Percentiles rank a stretch among this genome's conserved stretches.
These are phyloP conservation scores for Hysterium pulicare DNA, from an alignment of 2,329 filamentous ascomycete genomes.

Conservation along the genomic window DNA sequence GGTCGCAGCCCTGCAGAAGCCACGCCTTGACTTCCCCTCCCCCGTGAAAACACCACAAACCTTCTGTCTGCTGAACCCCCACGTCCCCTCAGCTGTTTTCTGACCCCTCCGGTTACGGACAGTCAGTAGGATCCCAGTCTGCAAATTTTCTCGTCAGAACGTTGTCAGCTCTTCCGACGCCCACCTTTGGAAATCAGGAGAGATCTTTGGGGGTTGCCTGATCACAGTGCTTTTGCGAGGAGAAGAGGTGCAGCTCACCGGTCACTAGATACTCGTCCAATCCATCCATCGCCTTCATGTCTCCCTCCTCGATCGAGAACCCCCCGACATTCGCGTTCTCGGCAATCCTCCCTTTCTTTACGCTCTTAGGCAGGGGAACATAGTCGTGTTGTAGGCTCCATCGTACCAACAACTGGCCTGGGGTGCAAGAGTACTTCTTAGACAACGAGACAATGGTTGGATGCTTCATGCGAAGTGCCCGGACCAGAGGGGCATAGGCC, in stretches of 20 bases:
- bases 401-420: conserved; percentile 71
- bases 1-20: conserved; percentile 1
- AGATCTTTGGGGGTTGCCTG: too few species aligned
- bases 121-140: conserved; percentile 50
- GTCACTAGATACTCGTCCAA: conserved; percentile 73
- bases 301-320: conserved; percentile 60
- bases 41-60: conserved; percentile 1
- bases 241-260: conserved; percentile 55
- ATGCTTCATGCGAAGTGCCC: conserved; percentile 67
- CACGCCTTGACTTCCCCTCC: neutral
- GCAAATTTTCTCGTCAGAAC: conserved; percentile 15
- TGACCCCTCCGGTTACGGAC: conserved; percentile 16
- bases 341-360: conserved; percentile 57
- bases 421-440: conserved; percentile 65
- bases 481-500: conserved; percentile 75
- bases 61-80: conserved; percentile 11
- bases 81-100: conserved; percentile 17
- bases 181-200: too few species aligned
- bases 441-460: conserved; percentile 60
- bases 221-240: conserved; percentile 7
- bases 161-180: neutral
- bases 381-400: conserved; percentile 76
- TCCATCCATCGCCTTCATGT: conserved; percentile 60
- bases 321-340: conserved; percentile 62
- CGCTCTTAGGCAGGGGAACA: conserved; percentile 71